A percentile compares a stretch with the other conserved stretches of the same genome.
phyloP scores from a whole-genome alignment of 202 grass and related monocot species.

The Saccharum hybrid region DNA sequence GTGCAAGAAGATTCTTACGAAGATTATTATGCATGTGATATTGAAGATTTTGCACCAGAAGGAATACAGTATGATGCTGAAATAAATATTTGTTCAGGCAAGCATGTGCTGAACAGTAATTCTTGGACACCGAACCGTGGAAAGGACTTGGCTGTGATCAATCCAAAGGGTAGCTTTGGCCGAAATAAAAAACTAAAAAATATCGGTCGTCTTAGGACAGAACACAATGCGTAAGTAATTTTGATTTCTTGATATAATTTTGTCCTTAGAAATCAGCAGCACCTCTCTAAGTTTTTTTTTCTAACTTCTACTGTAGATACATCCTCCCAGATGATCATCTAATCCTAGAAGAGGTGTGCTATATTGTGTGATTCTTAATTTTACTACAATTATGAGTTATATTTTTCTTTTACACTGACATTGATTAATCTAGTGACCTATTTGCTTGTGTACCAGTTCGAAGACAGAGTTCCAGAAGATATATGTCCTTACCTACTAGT shows the following conservation, averaged over 20 bases:
- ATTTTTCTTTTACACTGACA: slow-evolving; percentile 22
- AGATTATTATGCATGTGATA: slow-evolving; percentile 46
- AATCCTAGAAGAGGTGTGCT: slow-evolving; percentile 68
- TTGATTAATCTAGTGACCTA: slow-evolving; percentile 31
- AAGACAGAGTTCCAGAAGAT: slow-evolving; percentile 67
- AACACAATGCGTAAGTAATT: slow-evolving; percentile 56
- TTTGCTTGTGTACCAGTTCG: slow-evolving; percentile 48
- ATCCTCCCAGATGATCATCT: slow-evolving; percentile 71
- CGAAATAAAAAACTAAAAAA: slow-evolving; percentile 44
- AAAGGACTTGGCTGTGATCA: slow-evolving; percentile 49
- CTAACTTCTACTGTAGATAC: slow-evolving; percentile 62
- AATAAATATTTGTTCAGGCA: slow-evolving; percentile 55
- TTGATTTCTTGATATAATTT: slow-evolving; percentile 34
- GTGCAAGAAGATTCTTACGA: slow-evolving; percentile 32
- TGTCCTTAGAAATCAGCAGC: slow-evolving; percentile 29
- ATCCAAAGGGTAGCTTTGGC: slow-evolving; percentile 9
- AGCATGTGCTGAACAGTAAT: slow-evolving; percentile 31
- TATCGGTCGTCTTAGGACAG: slow-evolving; percentile 52
- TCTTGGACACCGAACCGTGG: slow-evolving; percentile 49
- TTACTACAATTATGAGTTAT: not conserved
- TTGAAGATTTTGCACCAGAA: slow-evolving; percentile 54
- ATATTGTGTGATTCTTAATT: not conserved
- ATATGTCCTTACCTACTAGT: slow-evolving; percentile 70
- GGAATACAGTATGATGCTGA: slow-evolving; percentile 35
- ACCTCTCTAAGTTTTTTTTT: slow-evolving; percentile 27